Evolutionary conservation across 805 yeast genomes (phyloP).

Genomic region (Pichia manshurica): DNA sequence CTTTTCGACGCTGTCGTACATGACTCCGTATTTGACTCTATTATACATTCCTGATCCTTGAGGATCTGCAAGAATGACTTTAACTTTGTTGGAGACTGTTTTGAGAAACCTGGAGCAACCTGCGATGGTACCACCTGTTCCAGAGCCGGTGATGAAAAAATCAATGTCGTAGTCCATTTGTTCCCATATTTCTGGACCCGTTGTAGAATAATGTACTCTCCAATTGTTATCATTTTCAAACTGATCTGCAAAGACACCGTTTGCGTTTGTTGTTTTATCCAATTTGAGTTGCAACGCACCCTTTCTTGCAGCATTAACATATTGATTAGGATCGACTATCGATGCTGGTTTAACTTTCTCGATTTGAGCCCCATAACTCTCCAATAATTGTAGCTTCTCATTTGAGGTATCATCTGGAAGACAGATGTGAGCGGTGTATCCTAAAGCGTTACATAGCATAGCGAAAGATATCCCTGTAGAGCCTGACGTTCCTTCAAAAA

Average conservation of each 20-base stretch:
- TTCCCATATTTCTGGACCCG: conserved; percentile 88
- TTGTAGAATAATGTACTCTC: conserved; percentile 71
- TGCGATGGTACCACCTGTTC: conserved; percentile 96
- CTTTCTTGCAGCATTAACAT: conserved; percentile 78
- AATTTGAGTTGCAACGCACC: conserved; percentile 50
- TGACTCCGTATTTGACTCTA: conserved; percentile 81
- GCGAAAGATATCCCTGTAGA: conserved; percentile 96
- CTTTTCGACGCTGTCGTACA: conserved; percentile 83
- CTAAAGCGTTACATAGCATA: conserved; percentile 79
- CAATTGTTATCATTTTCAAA: conserved; percentile 92
- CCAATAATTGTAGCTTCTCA: conserved; percentile 71
- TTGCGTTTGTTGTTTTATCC: conserved; percentile 33
- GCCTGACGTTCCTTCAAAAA: conserved; percentile 94
- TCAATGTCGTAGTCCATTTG: conserved; percentile 67
- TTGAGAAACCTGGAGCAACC: conserved; percentile 80
- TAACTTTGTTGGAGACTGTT: conserved; percentile 37
- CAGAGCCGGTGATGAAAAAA: conserved; percentile 84
- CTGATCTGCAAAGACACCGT: conserved; percentile 89
- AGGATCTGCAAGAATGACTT: conserved; percentile 80
- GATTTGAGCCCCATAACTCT: conserved; percentile 72
- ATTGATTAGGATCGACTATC: conserved; percentile 88
- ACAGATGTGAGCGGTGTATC: conserved; percentile 89
- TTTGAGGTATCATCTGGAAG: conserved; percentile 88
- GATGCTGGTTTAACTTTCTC: conserved; percentile 91
- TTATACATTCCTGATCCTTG: conserved; percentile 92